A percentile compares a stretch with the other conserved stretches of the same genome.
Evolutionary conservation across 2,329 filamentous ascomycete species (phyloP).

Genomic region (Rosellinia necatrix): DNA sequence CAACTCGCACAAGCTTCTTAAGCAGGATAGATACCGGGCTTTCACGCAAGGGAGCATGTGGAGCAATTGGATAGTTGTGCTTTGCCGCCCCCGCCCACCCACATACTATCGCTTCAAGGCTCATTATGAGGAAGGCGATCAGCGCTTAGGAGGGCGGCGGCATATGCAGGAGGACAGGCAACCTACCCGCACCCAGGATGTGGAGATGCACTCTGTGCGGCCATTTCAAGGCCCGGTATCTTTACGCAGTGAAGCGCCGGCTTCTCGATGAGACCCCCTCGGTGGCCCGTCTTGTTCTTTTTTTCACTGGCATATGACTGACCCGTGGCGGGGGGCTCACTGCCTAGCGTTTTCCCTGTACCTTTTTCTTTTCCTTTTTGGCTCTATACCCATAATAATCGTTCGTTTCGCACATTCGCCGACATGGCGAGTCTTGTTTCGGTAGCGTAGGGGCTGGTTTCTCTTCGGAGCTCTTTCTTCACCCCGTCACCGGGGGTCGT

Average conservation of each 20-base stretch:
- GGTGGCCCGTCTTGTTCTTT: neutral
- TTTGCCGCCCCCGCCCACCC: constrained; percentile 82
- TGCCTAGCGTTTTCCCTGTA: constrained; percentile 6
- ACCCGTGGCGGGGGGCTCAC: constrained; percentile 2
- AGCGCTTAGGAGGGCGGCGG: constrained; percentile 71
- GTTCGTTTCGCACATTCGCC: constrained; percentile 13
- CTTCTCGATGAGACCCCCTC: constrained; percentile 23
- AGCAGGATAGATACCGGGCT: constrained; percentile 87
- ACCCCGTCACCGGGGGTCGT: neutral
- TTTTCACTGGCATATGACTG: neutral
- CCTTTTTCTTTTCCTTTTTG: constrained; percentile 15
- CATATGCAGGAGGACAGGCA: constrained; percentile 55
- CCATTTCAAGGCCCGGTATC: constrained; percentile 61
- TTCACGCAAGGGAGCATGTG: constrained; percentile 79
- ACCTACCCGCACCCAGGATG: constrained; percentile 57
- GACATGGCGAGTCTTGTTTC: neutral
- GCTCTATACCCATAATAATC: constrained; percentile 29
- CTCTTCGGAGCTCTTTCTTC: neutral
- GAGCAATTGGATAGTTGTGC: constrained; percentile 80
- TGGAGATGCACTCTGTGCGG: constrained; percentile 75
- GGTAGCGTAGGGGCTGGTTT: neutral
- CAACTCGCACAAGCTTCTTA: constrained; percentile 92
- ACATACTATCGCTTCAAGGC: constrained; percentile 89
- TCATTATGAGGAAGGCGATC: constrained; percentile 77
- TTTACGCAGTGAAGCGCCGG: constrained; percentile 40